Evolutionary conservation across 352 stramenopile genomes (phyloP).

Genomic region (Pythium myriotylum): DNA sequence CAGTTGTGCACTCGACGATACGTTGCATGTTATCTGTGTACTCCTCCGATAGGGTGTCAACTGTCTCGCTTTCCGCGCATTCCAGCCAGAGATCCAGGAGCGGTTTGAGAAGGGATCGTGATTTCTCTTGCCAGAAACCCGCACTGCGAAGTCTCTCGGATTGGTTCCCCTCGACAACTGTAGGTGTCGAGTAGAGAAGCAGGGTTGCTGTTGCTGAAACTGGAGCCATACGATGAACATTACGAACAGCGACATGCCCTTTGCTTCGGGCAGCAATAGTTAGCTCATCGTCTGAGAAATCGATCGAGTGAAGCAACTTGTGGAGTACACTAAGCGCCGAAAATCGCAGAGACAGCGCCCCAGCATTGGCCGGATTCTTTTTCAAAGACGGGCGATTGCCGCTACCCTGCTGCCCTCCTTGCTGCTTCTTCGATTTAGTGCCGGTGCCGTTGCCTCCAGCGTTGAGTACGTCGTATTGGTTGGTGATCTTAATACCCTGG

Average conservation of each 20-base stretch:
- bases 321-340: constrained; percentile 66
- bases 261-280: background rate
- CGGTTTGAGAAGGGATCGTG: constrained; percentile 50
- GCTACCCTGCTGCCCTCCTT: constrained; percentile 8
- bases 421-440: constrained; percentile 21
- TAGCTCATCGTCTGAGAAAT: constrained; percentile 27
- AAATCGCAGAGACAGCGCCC: constrained; percentile 58
- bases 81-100: constrained; percentile 82
- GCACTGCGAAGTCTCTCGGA: constrained; percentile 36
- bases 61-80: constrained; percentile 50
- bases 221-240: constrained; percentile 23
- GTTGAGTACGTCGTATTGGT: constrained; percentile 72
- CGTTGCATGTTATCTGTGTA: constrained; percentile 77
- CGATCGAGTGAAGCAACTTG: constrained; percentile 59
- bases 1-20: constrained; percentile 69
- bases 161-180: constrained; percentile 37
- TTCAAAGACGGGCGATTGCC: constrained; percentile 42
- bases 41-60: constrained; percentile 62
- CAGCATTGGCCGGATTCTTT: constrained; percentile 40
- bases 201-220: constrained; percentile 39
- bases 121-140: constrained; percentile 77
- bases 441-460: constrained; percentile 10
- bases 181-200: constrained; percentile 51
- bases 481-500: constrained; percentile 77
- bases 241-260: background rate